Conservation (phyloP, 1,139 yeast genomes). For the Scheffersomyces stambukii region DNA sequence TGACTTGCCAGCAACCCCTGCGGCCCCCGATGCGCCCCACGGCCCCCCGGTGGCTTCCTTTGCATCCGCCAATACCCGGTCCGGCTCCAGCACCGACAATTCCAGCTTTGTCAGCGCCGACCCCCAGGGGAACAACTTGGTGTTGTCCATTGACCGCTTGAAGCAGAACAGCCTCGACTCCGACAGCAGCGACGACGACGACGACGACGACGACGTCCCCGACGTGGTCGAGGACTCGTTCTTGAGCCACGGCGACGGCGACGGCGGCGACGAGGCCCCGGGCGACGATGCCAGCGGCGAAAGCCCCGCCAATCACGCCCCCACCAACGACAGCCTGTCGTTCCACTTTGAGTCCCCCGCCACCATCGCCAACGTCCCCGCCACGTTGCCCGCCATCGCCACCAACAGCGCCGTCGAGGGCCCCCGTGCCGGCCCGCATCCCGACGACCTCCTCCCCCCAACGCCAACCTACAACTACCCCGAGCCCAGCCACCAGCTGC, state of each 20-base stretch:
- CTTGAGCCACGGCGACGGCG: slow-evolving; percentile 1
- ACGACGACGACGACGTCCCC: slow-evolving; percentile 14
- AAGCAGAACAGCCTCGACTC: slow-evolving; percentile 1
- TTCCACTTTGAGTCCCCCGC: background rate
- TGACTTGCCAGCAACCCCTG: slow-evolving; percentile 10
- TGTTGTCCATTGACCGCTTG: slow-evolving; percentile 32
- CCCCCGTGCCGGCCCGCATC: too few relatives aligned
- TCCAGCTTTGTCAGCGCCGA: background rate
- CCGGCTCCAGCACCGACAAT: too few relatives aligned
- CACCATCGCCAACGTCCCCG: background rate
- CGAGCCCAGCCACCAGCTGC: slow-evolving; percentile 3
- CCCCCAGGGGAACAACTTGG: slow-evolving; percentile 19
- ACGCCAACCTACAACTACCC: slow-evolving; percentile 19
- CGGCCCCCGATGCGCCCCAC: too few relatives aligned
- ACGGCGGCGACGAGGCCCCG: slow-evolving; percentile 14
- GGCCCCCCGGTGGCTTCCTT: too few relatives aligned
- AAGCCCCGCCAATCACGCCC: slow-evolving; percentile 6
- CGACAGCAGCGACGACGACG: slow-evolving; percentile 14
- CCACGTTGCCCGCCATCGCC: too few relatives aligned
- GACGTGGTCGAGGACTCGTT: slow-evolving; percentile 3
- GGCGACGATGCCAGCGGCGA: slow-evolving; percentile 3
- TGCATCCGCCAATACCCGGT: too few relatives aligned
- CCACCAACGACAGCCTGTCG: background rate
- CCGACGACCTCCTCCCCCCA: slow-evolving; percentile 24
- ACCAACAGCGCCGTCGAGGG: too few relatives aligned